phyloP scores from a whole-genome alignment of 768 basidiomycete species.

The Trametes cinnabarina region DNA sequence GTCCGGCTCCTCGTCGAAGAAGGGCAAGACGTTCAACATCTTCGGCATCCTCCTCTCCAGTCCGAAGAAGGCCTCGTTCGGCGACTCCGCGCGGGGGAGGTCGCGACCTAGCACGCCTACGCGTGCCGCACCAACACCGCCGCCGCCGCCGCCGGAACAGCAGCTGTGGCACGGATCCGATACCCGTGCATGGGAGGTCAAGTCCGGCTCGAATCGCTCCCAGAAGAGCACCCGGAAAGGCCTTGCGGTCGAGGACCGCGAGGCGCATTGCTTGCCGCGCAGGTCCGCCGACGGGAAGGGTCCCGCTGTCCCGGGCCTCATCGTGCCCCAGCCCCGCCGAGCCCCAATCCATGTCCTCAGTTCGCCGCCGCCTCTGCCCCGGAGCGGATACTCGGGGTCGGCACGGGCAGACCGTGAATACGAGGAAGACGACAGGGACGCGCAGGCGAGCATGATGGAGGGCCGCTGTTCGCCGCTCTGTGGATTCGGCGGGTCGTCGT shows the following conservation, averaged over 20 bases:
- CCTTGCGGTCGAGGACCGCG: conserved; percentile 1
- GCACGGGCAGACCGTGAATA: not conserved
- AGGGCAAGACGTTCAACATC: conserved; percentile 27
- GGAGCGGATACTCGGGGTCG: conserved; percentile 8
- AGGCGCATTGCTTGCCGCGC: conserved; percentile 4
- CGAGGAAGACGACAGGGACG: conserved; percentile 16
- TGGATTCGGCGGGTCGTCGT: conserved; percentile 25
- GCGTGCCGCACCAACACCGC: conserved; percentile 1
- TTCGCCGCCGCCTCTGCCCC: conserved; percentile 19
- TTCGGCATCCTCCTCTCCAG: conserved; percentile 27
- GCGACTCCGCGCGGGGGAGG: conserved; percentile 21
- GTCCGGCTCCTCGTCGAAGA: conserved; percentile 20
- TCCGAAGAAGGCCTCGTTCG: conserved; percentile 23
- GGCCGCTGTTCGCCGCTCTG: conserved; percentile 37
- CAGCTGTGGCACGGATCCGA: conserved; percentile 12
- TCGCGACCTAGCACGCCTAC: conserved; percentile 21
- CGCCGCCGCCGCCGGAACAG: not conserved
- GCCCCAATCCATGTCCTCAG: conserved; percentile 20
- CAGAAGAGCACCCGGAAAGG: conserved; percentile 16
- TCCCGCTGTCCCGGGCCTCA: conserved; percentile 11
- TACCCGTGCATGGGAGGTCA: not conserved
- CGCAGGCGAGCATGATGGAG: conserved; percentile 21
- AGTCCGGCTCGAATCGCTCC: conserved; percentile 17
- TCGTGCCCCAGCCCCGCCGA: conserved; percentile 15
- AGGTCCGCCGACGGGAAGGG: conserved; percentile 5